Percentiles rank a stretch among this genome's conserved stretches.
Conservation (phyloP, 495 filamentous ascomycete species). For the Rusavskia elegans region DNA sequence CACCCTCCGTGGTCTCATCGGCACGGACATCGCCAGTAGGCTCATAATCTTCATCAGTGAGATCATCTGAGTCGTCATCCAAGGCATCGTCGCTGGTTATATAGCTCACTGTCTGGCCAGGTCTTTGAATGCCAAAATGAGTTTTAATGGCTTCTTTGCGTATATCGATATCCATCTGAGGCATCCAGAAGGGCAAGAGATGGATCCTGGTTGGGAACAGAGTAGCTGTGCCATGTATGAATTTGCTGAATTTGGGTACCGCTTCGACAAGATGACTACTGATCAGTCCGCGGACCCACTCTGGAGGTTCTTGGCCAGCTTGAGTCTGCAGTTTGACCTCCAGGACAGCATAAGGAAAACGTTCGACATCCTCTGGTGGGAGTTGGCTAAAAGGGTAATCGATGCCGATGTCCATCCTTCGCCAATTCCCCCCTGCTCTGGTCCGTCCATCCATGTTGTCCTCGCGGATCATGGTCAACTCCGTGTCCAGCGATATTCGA, state of each 20-base stretch:
- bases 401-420: constrained; percentile 93
- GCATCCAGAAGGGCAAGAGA: constrained; percentile 90
- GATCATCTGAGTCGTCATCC: constrained; percentile 47
- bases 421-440: constrained; percentile 79
- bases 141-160: constrained; percentile 68
- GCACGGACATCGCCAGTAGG: constrained; percentile 14
- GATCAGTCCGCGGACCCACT: constrained; percentile 88
- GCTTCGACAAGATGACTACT: constrained; percentile 91
- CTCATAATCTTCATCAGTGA: constrained; percentile 41
- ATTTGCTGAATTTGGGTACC: constrained; percentile 98
- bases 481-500: constrained; percentile 91
- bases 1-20: constrained; percentile 7
- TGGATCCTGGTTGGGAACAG: constrained; percentile 79
- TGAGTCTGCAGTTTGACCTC: constrained; percentile 98
- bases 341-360: constrained; percentile 90
- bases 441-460: constrained; percentile 76
- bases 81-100: constrained; percentile 60
- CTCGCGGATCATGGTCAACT: constrained; percentile 85
- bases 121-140: constrained; percentile 75
- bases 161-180: constrained; percentile 96
- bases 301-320: constrained; percentile 87
- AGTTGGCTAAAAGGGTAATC: constrained; percentile 90
- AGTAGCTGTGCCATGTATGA: constrained; percentile 85
- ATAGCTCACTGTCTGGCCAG: constrained; percentile 51
- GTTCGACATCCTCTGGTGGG: constrained; percentile 64